phyloP scores from a whole-genome alignment of 2,329 filamentous ascomycete genomes.

The Xylaria multiplex region DNA sequence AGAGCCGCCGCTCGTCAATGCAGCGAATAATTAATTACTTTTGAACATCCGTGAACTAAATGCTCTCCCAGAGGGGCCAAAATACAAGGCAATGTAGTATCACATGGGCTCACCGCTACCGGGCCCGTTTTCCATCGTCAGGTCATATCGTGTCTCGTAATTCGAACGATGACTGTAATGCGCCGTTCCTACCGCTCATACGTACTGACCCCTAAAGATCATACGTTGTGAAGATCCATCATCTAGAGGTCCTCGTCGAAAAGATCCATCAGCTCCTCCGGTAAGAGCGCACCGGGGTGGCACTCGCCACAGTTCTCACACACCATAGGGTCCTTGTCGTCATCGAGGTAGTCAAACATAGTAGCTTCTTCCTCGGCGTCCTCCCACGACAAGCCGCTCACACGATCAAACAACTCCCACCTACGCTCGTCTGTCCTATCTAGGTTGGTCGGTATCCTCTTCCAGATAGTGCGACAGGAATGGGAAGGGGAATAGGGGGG shows the following conservation, averaged over 20 bases:
- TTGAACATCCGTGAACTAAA: conserved; percentile 7
- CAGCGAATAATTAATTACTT: conserved; percentile 7
- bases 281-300: conserved; percentile 47
- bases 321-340: conserved; percentile 41
- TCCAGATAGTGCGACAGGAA: conserved; percentile 62
- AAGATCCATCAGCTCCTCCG: conserved; percentile 46
- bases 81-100: conserved; percentile 40
- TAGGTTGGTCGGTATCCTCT: conserved; percentile 56
- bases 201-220: conserved; percentile 12
- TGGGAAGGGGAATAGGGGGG: conserved; percentile 53
- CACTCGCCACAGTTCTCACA: conserved; percentile 48
- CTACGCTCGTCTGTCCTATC: conserved; percentile 54
- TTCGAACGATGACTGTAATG: background rate
- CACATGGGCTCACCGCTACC: conserved; percentile 32
- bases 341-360: conserved; percentile 45
- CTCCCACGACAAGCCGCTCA: conserved; percentile 48
- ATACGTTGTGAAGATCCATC: background rate
- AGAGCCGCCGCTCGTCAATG: background rate
- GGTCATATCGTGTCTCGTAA: conserved; percentile 18
- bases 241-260: conserved; percentile 39
- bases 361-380: conserved; percentile 46
- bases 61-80: conserved; percentile 18
- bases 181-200: background rate
- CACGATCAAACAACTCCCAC: conserved; percentile 60
- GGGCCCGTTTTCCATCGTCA: conserved; percentile 21